Evolutionary conservation across 116 monocot species (phyloP).

Genomic region (Iris pallida): DNA sequence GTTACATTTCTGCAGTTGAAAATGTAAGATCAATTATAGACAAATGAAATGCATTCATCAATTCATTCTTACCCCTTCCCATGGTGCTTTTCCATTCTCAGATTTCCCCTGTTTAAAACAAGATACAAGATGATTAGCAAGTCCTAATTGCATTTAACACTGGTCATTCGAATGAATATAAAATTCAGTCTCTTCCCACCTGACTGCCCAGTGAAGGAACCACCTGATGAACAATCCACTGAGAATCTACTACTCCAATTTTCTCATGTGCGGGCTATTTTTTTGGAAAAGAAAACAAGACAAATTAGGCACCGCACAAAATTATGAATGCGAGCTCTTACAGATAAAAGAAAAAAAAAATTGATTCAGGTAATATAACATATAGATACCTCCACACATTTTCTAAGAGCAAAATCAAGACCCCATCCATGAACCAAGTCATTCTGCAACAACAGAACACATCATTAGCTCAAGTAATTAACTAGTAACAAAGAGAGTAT

Average conservation of each 20-base stretch:
- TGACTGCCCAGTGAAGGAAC: conserved; percentile 16
- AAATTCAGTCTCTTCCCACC: neutral
- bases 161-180: neutral
- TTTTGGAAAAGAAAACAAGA: neutral
- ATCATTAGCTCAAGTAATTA: neutral
- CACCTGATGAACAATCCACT: conserved; percentile 35
- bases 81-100: conserved; percentile 10
- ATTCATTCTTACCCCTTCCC: conserved; percentile 1
- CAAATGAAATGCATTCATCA: neutral
- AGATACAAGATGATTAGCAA: neutral
- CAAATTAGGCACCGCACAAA: neutral
- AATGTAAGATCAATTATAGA: neutral
- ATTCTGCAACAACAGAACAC: conserved; percentile 23
- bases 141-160: neutral
- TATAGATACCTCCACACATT: conserved; percentile 31
- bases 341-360: neutral
- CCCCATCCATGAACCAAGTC: conserved; percentile 40
- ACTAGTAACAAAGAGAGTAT: neutral
- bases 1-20: neutral
- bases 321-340: neutral
- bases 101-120: neutral
- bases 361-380: neutral
- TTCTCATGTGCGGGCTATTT: conserved; percentile 24
- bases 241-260: conserved; percentile 19
- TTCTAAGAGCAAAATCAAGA: conserved; percentile 41